Evolutionary conservation across 495 filamentous ascomycete species (phyloP).

Genomic region (Trichoderma erinaceum): DNA sequence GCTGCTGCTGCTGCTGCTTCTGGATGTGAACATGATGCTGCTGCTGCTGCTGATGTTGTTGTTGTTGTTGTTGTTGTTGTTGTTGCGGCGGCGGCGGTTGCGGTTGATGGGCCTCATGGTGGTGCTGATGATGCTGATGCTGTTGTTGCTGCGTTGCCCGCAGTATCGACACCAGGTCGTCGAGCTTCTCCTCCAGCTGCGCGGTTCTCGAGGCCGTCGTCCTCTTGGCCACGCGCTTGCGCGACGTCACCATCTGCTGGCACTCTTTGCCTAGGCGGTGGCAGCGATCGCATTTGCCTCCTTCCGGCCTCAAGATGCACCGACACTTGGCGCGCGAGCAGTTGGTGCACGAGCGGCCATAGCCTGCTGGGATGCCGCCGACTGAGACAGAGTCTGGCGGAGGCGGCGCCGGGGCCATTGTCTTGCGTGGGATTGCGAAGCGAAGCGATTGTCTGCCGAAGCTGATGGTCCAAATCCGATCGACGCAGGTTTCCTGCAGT

Average conservation of each 20-base stretch:
- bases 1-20: neutral
- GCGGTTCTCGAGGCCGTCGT: conserved; percentile 31
- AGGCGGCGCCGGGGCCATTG: conserved; percentile 13
- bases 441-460: neutral
- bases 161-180: conserved; percentile 39
- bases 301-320: conserved; percentile 38
- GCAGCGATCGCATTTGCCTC: conserved; percentile 48
- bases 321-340: conserved; percentile 53
- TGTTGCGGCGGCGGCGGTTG: neutral
- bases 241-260: conserved; percentile 33
- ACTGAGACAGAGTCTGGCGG: conserved; percentile 1
- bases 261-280: conserved; percentile 36
- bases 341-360: conserved; percentile 50
- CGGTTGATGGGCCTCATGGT: neutral
- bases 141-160: conserved; percentile 18
- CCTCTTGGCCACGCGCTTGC: conserved; percentile 30
- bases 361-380: conserved; percentile 29
- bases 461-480: neutral
- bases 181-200: conserved; percentile 41
- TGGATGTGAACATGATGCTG: neutral
- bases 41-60: neutral
- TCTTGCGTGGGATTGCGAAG: neutral
- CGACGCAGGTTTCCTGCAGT: neutral
- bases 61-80: neutral
- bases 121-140: conserved; percentile 1